Conservation (phyloP, 2,329 filamentous ascomycete genomes). For the Aspergillus proliferans region DNA sequence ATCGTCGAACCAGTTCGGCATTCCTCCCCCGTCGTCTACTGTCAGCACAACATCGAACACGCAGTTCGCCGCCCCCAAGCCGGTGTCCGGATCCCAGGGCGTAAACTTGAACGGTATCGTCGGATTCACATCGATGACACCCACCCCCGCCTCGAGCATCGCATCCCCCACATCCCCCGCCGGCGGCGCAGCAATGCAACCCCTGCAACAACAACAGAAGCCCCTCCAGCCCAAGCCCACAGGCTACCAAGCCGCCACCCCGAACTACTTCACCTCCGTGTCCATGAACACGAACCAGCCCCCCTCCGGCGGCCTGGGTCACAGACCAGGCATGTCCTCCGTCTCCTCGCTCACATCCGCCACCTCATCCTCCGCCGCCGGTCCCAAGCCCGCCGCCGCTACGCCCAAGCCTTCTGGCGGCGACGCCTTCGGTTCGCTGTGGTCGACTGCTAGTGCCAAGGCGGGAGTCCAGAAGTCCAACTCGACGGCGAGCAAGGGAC, state of each 20-base stretch:
- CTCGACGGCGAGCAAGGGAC: constrained; percentile 56
- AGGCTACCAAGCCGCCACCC: constrained; percentile 68
- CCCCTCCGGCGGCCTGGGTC: constrained; percentile 19
- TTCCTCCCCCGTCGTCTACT: constrained; percentile 43
- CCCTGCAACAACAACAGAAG: constrained; percentile 33
- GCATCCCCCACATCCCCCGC: constrained; percentile 60
- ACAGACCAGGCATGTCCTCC: constrained; percentile 28
- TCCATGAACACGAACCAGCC: constrained; percentile 29
- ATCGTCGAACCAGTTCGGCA: constrained; percentile 32
- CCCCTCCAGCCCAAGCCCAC: constrained; percentile 48
- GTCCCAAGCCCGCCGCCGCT: constrained; percentile 45
- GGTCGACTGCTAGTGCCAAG: constrained; percentile 63
- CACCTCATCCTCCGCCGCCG: constrained; percentile 33
- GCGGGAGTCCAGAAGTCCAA: constrained; percentile 67
- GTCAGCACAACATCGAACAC: constrained; percentile 47
- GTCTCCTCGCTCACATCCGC: constrained; percentile 33
- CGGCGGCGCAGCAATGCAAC: constrained; percentile 45
- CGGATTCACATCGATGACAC: constrained; percentile 73
- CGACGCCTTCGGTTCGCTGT: constrained; percentile 86
- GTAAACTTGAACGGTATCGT: constrained; percentile 75
- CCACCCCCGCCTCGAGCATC: constrained; percentile 53
- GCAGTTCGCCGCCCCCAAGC: constrained; percentile 75
- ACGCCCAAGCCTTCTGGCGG: constrained; percentile 51
- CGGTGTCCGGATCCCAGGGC: constrained; percentile 74
- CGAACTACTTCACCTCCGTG: constrained; percentile 94